Evolutionary conservation across 495 filamentous ascomycete species (phyloP).

Genomic region (Cladorrhinum samala): DNA sequence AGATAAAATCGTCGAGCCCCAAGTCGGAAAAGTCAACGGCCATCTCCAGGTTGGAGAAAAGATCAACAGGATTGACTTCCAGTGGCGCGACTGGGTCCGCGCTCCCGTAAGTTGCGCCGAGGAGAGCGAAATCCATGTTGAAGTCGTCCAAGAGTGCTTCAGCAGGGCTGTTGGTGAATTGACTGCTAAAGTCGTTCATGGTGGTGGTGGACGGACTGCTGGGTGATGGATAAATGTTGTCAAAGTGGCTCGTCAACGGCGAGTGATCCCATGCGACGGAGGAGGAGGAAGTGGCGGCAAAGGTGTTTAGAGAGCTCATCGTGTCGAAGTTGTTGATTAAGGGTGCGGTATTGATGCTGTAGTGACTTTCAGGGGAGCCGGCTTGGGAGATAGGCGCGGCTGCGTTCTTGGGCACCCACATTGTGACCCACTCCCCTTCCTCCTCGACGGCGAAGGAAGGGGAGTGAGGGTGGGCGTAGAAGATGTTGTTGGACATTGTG

Average conservation of each 20-base stretch:
- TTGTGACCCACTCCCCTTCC: constrained; percentile 10
- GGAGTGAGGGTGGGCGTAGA: constrained; percentile 3
- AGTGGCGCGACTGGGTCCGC: too few relatives aligned
- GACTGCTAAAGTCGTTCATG: background rate
- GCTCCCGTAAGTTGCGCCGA: background rate
- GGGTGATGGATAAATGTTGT: background rate
- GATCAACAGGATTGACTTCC: too few relatives aligned
- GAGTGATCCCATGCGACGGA: background rate
- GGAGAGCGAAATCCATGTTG: background rate
- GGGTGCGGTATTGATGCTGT: background rate
- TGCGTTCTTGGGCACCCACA: constrained; percentile 6
- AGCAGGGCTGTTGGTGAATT: background rate
- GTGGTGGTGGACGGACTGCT: background rate
- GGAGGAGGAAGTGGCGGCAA: background rate
- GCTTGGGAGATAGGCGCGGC: background rate
- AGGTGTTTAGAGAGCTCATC: background rate
- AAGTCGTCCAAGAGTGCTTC: constrained; percentile 1
- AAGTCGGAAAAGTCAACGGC: background rate
- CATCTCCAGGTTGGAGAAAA: background rate
- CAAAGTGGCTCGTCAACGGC: background rate
- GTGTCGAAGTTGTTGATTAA: background rate
- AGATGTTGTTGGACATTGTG: constrained; percentile 6
- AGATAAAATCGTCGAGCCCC: background rate
- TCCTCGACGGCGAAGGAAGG: constrained; percentile 5
- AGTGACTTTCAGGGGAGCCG: background rate